Base-by-base conservation (phyloP, 2,329 filamentous ascomycete species). In the Rasamsonia emersonii region DNA sequence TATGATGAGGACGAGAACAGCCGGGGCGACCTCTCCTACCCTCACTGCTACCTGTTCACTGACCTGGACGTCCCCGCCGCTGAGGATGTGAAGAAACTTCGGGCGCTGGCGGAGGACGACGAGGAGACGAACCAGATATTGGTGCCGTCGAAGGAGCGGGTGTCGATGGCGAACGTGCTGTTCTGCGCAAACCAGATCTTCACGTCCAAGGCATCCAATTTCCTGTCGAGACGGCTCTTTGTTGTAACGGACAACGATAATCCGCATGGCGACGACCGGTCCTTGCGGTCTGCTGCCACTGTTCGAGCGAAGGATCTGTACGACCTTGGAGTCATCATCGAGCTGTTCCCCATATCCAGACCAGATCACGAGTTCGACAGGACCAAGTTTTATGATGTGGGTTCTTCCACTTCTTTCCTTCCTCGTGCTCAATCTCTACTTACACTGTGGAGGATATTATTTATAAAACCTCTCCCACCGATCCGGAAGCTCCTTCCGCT, bases 151-250 rank as follows among this genome's bases (percentile, higher is more conserved):
- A 63, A 73, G 3, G 77, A 88, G 34, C 65, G 70, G 1, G 78
- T 82, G 1, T 77, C 79, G 19, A 93, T 98, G 79, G 77, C 84
- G 7, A 93, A 88, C 47, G 72, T 98, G 2, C 69, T 98, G 2
- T 95, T 95, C 53, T 93, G 88, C 47, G 89, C 86, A 21, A 96
- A 96, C 44, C 86, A 95, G 51, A 83, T 96, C 31, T 95, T 98
- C 54, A 94, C 88, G 1, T 94, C 85, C 3, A 93, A 83, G 54
- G 88, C 91, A 0, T 79, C 91, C 11, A 96, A 95, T 51, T 96
- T 96, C 56, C 81, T 85, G 3, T 96, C 89, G 4, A 72, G 89
- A 39, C 76, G 91, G 19, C 64, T 98, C n/a, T 98, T 98, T 60
- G 77, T 98, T 41, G 85, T 98, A 35, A 96, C 91, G 0, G 86